Evolutionary conservation across 75 land plant species (phyloP).

Genomic region (Pinus taeda): DNA sequence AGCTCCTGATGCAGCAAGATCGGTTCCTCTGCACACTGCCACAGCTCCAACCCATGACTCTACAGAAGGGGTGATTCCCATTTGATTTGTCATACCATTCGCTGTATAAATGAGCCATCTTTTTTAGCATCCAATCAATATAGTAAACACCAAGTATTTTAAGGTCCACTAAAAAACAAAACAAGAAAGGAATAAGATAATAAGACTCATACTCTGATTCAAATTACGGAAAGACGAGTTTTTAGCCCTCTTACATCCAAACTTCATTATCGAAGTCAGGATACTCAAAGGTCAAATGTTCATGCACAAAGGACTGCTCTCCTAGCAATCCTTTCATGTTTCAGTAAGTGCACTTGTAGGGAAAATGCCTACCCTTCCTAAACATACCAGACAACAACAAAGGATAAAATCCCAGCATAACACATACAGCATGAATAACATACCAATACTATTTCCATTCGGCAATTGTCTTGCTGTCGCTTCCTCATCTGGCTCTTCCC

Average conservation of each 20-base stretch:
- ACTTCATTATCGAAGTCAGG: neutral
- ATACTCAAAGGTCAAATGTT: too few species aligned
- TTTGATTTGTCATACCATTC: conserved; percentile 20
- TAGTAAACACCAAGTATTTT: neutral
- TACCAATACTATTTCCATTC: conserved; percentile 4
- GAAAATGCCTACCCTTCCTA: neutral
- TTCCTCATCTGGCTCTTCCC: conserved; percentile 15
- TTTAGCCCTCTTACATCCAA: neutral
- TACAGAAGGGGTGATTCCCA: conserved; percentile 21
- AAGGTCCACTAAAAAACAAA: neutral
- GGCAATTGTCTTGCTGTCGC: neutral
- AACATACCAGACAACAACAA: neutral
- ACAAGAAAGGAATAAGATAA: neutral
- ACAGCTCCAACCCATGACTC: conserved; percentile 96
- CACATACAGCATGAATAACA: neutral
- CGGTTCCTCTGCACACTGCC: conserved; percentile 82
- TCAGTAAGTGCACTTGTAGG: neutral
- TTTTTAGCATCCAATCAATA: conserved; percentile 3
- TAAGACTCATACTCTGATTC: neutral
- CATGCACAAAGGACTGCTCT: neutral
- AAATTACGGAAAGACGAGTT: neutral
- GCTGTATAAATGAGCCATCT: conserved; percentile 20
- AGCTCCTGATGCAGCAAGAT: conserved; percentile 98
- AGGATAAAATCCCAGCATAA: neutral
- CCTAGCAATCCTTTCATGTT: neutral